Evolutionary conservation across 768 basidiomycete genomes (phyloP), one percentile per base, ranked within the genome.

Genomic region (Boletus rubroflammeus): DNA sequence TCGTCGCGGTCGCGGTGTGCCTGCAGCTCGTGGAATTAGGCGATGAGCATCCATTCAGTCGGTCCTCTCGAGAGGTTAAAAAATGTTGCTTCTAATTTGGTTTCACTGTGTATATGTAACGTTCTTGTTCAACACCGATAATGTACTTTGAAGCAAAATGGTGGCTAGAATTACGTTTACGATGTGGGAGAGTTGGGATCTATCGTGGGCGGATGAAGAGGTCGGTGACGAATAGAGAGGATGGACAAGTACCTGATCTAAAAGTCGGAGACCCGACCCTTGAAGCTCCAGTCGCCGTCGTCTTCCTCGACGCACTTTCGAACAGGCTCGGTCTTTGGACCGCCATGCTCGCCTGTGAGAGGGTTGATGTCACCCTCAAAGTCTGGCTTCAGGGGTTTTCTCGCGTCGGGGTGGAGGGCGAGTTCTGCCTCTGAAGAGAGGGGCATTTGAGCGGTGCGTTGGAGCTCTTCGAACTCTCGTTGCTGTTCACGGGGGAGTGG

Each of bases 261-360:
- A 71, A 93, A 93, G 74, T 93, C 92, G 19, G 90, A 89, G 26
- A 91, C 91, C 23, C 90, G 78, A 11, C 93, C 93, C 62, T 90
- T 91, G 74, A 86, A 90, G 61, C 90, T 94, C 93, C 93, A 95
- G 65, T 94, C 93, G 3, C 88, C 87, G 42, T 78, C 76, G 35
- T 77, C 72, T 48, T 71, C 71, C 6, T 69, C 64, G 17, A 73
- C 74, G 82, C 83, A 86, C 47, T 73, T 78, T 34, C 73, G 67
- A 10, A 94, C 80, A 14, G 93, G 93, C 67, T 96, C 93, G 29
- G 75, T 78, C 75, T 94, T 95, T 21, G 93, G 93, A 0, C 93
- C 93, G 0, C 90, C 91, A 44, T 79, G 73, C 70, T 96, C 93
- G 13, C 93, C 93, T 3, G 93, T 96, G 2, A 60, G 60, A 1